Conservation (phyloP, 331 rosid species). For the Arachis monticola region DNA sequence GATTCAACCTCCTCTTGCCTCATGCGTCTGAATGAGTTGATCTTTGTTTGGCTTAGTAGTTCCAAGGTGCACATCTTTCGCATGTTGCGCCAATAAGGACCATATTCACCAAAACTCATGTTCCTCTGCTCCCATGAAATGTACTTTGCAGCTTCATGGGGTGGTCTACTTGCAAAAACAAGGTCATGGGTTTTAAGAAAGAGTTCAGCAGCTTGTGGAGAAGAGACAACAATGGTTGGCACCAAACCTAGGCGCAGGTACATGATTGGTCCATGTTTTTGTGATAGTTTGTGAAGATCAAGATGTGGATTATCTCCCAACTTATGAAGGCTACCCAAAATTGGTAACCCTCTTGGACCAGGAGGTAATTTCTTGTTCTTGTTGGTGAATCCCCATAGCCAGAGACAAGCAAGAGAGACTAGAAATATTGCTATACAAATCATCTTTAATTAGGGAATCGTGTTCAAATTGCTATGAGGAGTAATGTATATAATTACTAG, state of each 20-base stretch:
- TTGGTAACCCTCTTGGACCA: conserved; percentile 68
- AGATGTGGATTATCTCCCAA: conserved; percentile 51
- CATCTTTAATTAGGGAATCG: too few relatives aligned
- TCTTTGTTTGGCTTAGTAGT: conserved; percentile 51
- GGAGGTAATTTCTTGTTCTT: conserved; percentile 54
- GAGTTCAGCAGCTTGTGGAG: conserved; percentile 65
- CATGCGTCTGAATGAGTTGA: conserved; percentile 28
- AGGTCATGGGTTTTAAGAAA: conserved; percentile 70
- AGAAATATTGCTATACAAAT: conserved; percentile 20
- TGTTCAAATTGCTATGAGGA: too few relatives aligned
- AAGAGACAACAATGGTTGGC: conserved; percentile 62
- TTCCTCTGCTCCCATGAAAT: conserved; percentile 50
- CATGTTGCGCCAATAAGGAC: conserved; percentile 65
- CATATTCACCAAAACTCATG: conserved; percentile 45
- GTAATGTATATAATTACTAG: too few relatives aligned
- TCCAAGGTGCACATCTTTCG: conserved; percentile 72
- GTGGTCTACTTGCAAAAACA: conserved; percentile 64
- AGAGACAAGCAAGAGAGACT: conserved; percentile 34
- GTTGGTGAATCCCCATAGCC: conserved; percentile 32
- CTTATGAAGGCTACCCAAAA: conserved; percentile 57
- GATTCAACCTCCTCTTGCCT: conserved; percentile 59
- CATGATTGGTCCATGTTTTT: conserved; percentile 65
- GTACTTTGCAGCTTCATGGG: conserved; percentile 40
- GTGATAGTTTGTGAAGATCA: conserved; percentile 48
- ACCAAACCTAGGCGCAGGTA: conserved; percentile 51